Conservation (phyloP, 768 basidiomycete genomes). For the Lactifluus hygrophoroides region DNA sequence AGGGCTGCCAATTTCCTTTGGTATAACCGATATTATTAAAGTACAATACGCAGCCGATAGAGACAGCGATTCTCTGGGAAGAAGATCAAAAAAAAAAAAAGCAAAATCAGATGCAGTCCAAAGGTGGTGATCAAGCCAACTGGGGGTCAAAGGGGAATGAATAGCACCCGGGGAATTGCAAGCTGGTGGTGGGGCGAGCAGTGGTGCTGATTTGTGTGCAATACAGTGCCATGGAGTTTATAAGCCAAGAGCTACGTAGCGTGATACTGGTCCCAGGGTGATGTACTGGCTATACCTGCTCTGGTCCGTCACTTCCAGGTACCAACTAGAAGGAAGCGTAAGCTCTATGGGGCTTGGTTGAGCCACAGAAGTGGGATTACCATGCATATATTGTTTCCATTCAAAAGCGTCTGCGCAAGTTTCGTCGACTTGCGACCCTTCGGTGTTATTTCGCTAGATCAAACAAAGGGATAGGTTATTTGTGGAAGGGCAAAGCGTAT, state of each 20-base stretch:
- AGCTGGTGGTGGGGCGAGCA: no score
- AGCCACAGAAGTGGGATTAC: slow-evolving; percentile 32
- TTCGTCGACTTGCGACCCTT: slow-evolving; percentile 73
- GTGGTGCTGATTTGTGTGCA: neutral
- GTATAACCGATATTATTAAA: no score
- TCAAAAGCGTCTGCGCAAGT: slow-evolving; percentile 80
- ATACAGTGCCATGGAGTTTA: neutral
- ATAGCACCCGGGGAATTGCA: no score
- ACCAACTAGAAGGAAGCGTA: slow-evolving; percentile 45
- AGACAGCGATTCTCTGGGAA: no score
- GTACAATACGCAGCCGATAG: no score
- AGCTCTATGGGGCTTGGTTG: neutral
- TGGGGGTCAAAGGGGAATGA: neutral
- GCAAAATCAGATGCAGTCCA: no score
- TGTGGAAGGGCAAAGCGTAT: neutral
- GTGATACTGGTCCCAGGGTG: neutral
- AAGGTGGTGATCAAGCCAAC: neutral
- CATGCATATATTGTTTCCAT: slow-evolving; percentile 97
- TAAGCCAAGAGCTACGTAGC: neutral
- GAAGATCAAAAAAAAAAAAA: no score
- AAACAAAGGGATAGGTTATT: neutral
- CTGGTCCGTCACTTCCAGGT: slow-evolving; percentile 64
- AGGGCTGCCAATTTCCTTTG: neutral
- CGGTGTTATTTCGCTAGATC: slow-evolving; percentile 71
- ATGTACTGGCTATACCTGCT: slow-evolving; percentile 22